A percentile compares a stretch with the other conserved stretches of the same genome.
These are phyloP conservation scores for Penicillium macrosclerotiorum DNA, from an alignment of 495 filamentous ascomycete species.

Conservation along the genomic window DNA sequence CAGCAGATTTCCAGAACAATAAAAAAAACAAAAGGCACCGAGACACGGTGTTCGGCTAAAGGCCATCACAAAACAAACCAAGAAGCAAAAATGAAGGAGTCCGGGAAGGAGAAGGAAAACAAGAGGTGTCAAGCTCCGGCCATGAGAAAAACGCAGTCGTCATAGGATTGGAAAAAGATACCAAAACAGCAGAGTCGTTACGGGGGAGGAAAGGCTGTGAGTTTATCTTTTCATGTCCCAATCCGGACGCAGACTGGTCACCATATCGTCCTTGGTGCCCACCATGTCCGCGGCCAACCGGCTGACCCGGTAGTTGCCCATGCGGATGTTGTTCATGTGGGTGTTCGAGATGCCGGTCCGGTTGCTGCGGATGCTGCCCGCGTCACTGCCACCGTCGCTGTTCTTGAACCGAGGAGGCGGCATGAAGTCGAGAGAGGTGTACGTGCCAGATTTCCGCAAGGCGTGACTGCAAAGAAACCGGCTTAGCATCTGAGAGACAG, in stretches of 20 bases:
- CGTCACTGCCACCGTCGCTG: conserved; percentile 69
- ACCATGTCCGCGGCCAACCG: conserved; percentile 80
- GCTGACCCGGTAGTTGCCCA: conserved; percentile 87
- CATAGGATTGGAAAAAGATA: conserved; percentile 25
- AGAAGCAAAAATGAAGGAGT: conserved; percentile 7
- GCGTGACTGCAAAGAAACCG: conserved; percentile 55
- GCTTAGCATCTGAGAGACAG: conserved; percentile 25
- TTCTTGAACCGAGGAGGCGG: conserved; percentile 83
- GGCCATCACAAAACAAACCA: background rate
- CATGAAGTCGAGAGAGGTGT: conserved; percentile 91
- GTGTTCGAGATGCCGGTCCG: conserved; percentile 71
- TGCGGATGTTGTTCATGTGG: conserved; percentile 75
- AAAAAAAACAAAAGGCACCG: conserved; percentile 11
- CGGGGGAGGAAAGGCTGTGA: conserved; percentile 8
- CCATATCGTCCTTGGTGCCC: conserved; percentile 73
- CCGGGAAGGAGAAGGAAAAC: conserved; percentile 5
- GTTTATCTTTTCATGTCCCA: conserved; percentile 59
- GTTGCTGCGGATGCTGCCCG: conserved; percentile 87
- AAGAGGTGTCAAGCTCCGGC: no score
- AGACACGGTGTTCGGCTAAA: no score
- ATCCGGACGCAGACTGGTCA: conserved; percentile 67
- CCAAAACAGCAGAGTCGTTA: conserved; percentile 37
- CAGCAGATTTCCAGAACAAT: conserved; percentile 18
- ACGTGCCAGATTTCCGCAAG: conserved; percentile 85
- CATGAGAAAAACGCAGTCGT: conserved; percentile 31